Conservation (phyloP, 2,329 filamentous ascomycete genomes). For the Exophiala viscosa region DNA sequence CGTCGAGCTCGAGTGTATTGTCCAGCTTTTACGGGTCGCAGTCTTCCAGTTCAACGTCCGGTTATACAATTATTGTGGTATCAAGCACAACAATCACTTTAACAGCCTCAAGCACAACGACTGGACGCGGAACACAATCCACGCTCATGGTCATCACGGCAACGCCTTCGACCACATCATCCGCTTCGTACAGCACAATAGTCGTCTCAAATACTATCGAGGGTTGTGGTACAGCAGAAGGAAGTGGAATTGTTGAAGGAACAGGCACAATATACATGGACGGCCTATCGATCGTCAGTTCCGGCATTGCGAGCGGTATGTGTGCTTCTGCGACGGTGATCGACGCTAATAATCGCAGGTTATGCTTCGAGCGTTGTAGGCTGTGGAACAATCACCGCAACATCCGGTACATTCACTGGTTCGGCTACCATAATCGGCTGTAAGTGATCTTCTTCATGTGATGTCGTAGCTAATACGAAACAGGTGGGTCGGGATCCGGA, state of each 20-base stretch:
- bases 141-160: constrained; percentile 18
- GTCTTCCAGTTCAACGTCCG: not conserved
- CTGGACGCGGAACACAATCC: constrained; percentile 1
- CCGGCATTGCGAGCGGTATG: constrained; percentile 18
- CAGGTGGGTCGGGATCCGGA: constrained; percentile 23
- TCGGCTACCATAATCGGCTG: constrained; percentile 24
- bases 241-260: constrained; percentile 22
- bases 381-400: constrained; percentile 24
- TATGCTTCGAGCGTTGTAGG: constrained; percentile 18
- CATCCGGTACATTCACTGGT: constrained; percentile 21
- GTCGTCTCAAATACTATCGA: constrained; percentile 15
- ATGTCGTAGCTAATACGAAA: not conserved
- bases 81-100: constrained; percentile 24
- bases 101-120: constrained; percentile 1
- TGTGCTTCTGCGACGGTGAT: not conserved
- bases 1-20: not conserved
- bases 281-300: constrained; percentile 4
- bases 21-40: not conserved
- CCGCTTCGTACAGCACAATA: constrained; percentile 11
- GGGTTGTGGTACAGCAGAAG: constrained; percentile 23
- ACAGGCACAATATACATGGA: constrained; percentile 15
- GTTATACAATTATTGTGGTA: constrained; percentile 18
- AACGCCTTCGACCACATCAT: constrained; percentile 1
- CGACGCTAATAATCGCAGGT: constrained; percentile 1
- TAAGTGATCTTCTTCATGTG: constrained; percentile 9